A percentile compares a stretch with the other conserved stretches of the same genome.
phyloP scores from a whole-genome alignment of 176 grass and related monocot genomes.

The Oryza australiensis region DNA sequence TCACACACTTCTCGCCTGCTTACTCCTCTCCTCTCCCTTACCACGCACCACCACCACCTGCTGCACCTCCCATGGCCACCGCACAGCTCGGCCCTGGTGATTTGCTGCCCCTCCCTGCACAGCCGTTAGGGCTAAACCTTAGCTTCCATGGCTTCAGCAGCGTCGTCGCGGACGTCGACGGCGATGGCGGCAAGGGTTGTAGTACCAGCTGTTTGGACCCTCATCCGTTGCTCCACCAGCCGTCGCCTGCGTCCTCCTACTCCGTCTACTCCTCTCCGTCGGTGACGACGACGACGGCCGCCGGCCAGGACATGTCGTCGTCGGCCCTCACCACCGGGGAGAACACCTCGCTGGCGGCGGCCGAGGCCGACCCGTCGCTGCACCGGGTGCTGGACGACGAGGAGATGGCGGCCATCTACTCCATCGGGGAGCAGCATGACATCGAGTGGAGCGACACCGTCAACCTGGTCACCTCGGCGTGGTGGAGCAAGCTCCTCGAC shows the following conservation, averaged over 20 bases:
- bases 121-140: slow-evolving; percentile 80
- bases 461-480: slow-evolving; percentile 76
- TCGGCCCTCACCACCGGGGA: slow-evolving; percentile 15
- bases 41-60: slow-evolving; percentile 23
- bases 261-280: slow-evolving; percentile 56
- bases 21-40: slow-evolving; percentile 35
- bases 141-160: slow-evolving; percentile 73
- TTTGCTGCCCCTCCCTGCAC: slow-evolving; percentile 50
- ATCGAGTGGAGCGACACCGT: slow-evolving; percentile 91
- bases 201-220: slow-evolving; percentile 33
- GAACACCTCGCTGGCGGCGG: slow-evolving; percentile 24
- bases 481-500: slow-evolving; percentile 90
- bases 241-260: slow-evolving; percentile 59
- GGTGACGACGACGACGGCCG: background rate
- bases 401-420: slow-evolving; percentile 80
- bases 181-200: slow-evolving; percentile 5
- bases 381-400: slow-evolving; percentile 75
- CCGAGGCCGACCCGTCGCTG: slow-evolving; percentile 29
- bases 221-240: slow-evolving; percentile 31
- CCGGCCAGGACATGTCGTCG: slow-evolving; percentile 23
- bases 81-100: slow-evolving; percentile 14
- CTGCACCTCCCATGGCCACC: slow-evolving; percentile 15
- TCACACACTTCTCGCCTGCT: slow-evolving; percentile 29
- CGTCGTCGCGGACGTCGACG: background rate
- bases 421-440: slow-evolving; percentile 72